Evolutionary conservation across 1,139 yeast genomes (phyloP).

Genomic region (Magnusiomyces clavatus): DNA sequence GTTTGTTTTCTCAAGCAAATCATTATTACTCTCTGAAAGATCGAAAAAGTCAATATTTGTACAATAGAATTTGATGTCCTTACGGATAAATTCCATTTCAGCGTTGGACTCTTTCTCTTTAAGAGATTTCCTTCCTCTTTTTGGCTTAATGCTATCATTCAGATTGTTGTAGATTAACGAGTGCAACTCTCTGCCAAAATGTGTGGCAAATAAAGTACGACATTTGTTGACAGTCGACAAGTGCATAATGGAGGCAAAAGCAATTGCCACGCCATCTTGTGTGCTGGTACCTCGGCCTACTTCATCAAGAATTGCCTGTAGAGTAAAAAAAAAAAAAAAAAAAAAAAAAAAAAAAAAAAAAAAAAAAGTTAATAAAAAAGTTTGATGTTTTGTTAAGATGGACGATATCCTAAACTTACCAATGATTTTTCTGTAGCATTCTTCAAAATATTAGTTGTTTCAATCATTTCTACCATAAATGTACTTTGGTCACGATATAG

Average conservation of each 20-base stretch:
- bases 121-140: constrained; percentile 4
- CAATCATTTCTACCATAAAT: constrained; percentile 98
- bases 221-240: constrained; percentile 52
- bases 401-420: neutral
- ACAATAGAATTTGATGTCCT: constrained; percentile 34
- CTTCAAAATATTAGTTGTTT: constrained; percentile 69
- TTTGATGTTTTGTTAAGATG: too few species aligned
- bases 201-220: constrained; percentile 86
- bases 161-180: constrained; percentile 30
- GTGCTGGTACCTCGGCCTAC: constrained; percentile 96
- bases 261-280: constrained; percentile 82
- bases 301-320: constrained; percentile 75
- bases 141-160: constrained; percentile 21
- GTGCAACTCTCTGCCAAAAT: constrained; percentile 68
- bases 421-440: constrained; percentile 71
- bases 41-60: constrained; percentile 38
- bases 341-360: neutral
- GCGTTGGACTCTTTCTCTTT: neutral
- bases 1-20: neutral
- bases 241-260: constrained; percentile 68
- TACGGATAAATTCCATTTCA: constrained; percentile 11
- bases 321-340: neutral
- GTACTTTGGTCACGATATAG: constrained; percentile 81
- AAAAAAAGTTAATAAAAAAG: too few species aligned
- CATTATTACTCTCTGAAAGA: neutral